Conservation (phyloP, 2,329 filamentous ascomycete genomes). For the Ophiocordyceps camponoti-leonardi region DNA sequence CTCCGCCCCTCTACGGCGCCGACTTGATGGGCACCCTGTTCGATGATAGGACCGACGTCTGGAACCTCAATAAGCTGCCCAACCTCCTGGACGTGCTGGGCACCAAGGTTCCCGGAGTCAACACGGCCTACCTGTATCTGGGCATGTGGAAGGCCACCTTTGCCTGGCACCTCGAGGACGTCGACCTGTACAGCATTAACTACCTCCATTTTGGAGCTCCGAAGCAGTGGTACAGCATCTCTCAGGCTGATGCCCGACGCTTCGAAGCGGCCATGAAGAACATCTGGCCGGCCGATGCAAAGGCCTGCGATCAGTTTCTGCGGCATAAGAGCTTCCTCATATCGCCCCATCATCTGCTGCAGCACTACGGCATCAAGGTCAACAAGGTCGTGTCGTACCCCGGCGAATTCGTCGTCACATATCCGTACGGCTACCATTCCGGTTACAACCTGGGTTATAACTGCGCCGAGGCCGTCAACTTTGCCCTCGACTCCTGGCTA, state of each 20-base stretch:
- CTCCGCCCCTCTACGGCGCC: slow-evolving; percentile 84
- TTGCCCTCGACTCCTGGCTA: slow-evolving; percentile 87
- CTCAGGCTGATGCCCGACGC: slow-evolving; percentile 77
- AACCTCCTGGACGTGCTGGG: slow-evolving; percentile 89
- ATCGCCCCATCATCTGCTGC: slow-evolving; percentile 71
- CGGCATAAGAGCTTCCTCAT: slow-evolving; percentile 97
- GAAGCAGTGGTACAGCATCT: slow-evolving; percentile 99
- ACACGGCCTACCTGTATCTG: slow-evolving; percentile 92
- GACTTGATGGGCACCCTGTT: slow-evolving; percentile 95
- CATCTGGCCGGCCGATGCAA: slow-evolving; percentile 88
- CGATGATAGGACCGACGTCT: slow-evolving; percentile 63
- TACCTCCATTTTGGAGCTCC: slow-evolving; percentile 97
- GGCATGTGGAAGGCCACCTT: slow-evolving; percentile 99
- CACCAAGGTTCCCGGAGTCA: slow-evolving; percentile 91
- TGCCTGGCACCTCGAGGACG: slow-evolving; percentile 96
- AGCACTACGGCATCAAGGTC: slow-evolving; percentile 85
- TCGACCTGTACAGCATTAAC: slow-evolving; percentile 98
- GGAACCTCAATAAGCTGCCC: slow-evolving; percentile 90
- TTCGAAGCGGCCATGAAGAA: slow-evolving; percentile 93
- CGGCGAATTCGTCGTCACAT: slow-evolving; percentile 95
- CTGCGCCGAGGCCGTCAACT: slow-evolving; percentile 96
- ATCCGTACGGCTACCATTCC: slow-evolving; percentile 95
- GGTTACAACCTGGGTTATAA: slow-evolving; percentile 98
- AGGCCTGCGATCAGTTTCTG: slow-evolving; percentile 89
- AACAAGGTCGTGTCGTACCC: slow-evolving; percentile 93